Percentiles rank a stretch among this genome's conserved stretches.
Conservation (phyloP, 2,329 filamentous ascomycete species). For the Fusarium udum region DNA sequence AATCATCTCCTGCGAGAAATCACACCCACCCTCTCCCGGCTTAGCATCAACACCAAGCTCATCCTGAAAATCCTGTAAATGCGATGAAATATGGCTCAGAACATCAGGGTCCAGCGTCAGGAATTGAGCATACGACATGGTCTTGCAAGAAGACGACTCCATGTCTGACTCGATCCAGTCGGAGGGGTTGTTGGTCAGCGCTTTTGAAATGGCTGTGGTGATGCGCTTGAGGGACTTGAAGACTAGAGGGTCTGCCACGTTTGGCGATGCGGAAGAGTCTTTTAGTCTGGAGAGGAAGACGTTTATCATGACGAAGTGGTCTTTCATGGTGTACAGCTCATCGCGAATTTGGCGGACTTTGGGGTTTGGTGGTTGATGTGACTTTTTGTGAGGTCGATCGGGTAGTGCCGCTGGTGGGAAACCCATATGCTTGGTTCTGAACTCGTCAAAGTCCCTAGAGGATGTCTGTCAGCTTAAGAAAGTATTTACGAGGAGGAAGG, state of each 20-base stretch:
- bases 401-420: neutral
- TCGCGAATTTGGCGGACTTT: slow-evolving; percentile 20
- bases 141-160: neutral
- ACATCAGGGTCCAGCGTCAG: slow-evolving; percentile 28
- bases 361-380: slow-evolving; percentile 13
- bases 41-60: slow-evolving; percentile 14
- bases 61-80: slow-evolving; percentile 22
- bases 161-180: slow-evolving; percentile 40
- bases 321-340: slow-evolving; percentile 36
- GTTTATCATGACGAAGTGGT: slow-evolving; percentile 9
- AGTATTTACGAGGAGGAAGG: accelerated
- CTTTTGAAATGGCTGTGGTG: slow-evolving; percentile 22
- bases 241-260: neutral
- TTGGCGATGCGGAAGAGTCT: neutral
- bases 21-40: neutral
- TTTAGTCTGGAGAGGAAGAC: slow-evolving; percentile 10
- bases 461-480: neutral
- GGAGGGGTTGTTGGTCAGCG: slow-evolving; percentile 36
- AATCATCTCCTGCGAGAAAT: slow-evolving; percentile 11
- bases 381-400: neutral
- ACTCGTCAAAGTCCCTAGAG: slow-evolving; percentile 34
- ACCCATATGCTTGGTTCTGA: slow-evolving; percentile 19
- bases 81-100: slow-evolving; percentile 13
- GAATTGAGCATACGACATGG: slow-evolving; percentile 32
- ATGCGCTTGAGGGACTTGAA: slow-evolving; percentile 6